phyloP scores from a whole-genome alignment of 108 stramenopile species.

The Nitzschia putrida region DNA sequence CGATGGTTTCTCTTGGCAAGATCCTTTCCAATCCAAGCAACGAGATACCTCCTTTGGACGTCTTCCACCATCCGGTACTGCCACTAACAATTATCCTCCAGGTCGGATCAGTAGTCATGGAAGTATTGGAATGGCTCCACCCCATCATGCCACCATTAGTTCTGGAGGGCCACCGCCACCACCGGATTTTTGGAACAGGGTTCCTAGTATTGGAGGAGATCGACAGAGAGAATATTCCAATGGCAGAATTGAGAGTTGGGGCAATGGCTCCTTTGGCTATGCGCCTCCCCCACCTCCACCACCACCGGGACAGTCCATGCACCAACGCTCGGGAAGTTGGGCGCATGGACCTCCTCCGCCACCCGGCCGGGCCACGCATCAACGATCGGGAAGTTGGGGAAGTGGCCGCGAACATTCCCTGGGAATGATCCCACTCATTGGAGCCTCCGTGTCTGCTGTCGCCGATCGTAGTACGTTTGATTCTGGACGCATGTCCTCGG shows the following conservation, averaged over 20 bases:
- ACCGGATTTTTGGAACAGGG: constrained; percentile 38
- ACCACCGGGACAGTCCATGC: constrained; percentile 10
- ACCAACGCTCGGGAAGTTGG: constrained; percentile 45
- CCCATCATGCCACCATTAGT: constrained; percentile 24
- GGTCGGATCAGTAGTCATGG: constrained; percentile 37
- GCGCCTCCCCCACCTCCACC: constrained; percentile 27
- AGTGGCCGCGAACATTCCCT: constrained; percentile 32
- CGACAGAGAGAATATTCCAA: constrained; percentile 27
- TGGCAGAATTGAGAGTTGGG: constrained; percentile 48
- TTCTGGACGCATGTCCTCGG: constrained; percentile 23
- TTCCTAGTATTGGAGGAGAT: constrained; percentile 11
- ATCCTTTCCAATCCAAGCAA: constrained; percentile 37
- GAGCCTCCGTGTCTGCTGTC: constrained; percentile 45
- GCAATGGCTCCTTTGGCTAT: constrained; percentile 1
- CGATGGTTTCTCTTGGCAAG: constrained; percentile 80
- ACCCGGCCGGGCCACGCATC: constrained; percentile 24
- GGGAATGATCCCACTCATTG: constrained; percentile 54
- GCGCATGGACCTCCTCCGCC: constrained; percentile 20
- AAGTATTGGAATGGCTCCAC: constrained; percentile 45
- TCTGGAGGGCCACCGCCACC: constrained; percentile 33
- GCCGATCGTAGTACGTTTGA: constrained; percentile 41
- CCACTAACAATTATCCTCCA: neutral
- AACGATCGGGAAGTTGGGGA: constrained; percentile 37
- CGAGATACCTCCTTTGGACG: constrained; percentile 8
- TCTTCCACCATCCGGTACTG: neutral